Base-by-base conservation (phyloP, 73 alveolate genomes). In the Loxodes magnus region DNA sequence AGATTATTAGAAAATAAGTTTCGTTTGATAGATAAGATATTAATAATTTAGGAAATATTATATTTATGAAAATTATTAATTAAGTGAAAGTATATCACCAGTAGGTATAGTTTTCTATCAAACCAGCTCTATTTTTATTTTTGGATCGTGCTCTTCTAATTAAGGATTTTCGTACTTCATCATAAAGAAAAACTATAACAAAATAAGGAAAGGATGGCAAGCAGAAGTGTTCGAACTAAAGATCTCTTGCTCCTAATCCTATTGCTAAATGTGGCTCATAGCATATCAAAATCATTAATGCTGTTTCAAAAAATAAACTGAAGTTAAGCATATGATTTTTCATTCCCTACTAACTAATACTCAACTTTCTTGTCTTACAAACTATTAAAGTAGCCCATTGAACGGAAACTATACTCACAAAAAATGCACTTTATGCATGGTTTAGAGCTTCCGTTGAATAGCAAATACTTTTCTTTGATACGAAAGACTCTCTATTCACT, bases 361-460 rank as follows among this genome's bases (percentile, higher is more conserved):
- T 62, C 6, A 69, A 43, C 41, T 55, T 81, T 49, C 76, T 75
- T 2, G 97, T 80, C 75, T 90, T 82, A 60, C 91, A 74, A 66
- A 79, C 81, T 42, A 81, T 63, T 6, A 84, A 60, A 60, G 86
- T 89, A 4, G 92, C 80, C 74, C 82, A 67, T 67, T 90, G 86
- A 49, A 75, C 77, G 52, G 69, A 38, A 7, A 90, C 88, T 44
- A 78, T 81, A 16, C 95, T 74, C 25, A 82, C 73, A 26, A 87
- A 69, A 56, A 60, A 90, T n/a, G 96, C 90, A n/a, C 93, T 71
- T 43, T 90, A 79, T 34, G 93, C 96, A 67, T 87, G 84, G 53
- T 77, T 87, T 34, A 79, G 46, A 10, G 97, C 98, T 26, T 90
- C 98, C 51, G 92, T 66, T 25, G 94, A 63, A 64, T 90, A 90